Conservation (phyloP, 768 basidiomycete species). For the Lactarius sanguifluus region DNA sequence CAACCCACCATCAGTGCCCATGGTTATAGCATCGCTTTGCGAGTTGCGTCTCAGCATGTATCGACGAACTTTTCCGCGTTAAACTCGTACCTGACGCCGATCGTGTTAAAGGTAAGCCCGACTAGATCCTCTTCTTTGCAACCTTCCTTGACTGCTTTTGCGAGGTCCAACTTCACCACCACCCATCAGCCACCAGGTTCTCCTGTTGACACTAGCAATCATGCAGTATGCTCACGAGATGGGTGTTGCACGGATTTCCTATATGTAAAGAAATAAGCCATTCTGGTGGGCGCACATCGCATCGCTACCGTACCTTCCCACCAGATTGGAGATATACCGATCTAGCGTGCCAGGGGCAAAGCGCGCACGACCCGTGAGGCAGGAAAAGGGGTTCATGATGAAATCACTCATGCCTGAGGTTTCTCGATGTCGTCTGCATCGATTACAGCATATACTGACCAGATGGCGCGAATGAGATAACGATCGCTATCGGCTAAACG, state of each 20-base stretch:
- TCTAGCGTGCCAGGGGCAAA: conserved; percentile 43
- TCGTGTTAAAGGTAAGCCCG: conserved; percentile 81
- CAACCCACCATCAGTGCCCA: conserved; percentile 80
- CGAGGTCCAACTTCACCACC: conserved; percentile 64
- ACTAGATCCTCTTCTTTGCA: conserved; percentile 79
- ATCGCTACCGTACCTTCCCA: conserved; percentile 70
- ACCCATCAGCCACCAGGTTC: conserved; percentile 5
- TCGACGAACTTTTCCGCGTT: background rate
- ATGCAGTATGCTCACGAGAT: conserved; percentile 53
- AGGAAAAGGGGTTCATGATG: background rate
- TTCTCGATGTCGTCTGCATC: conserved; percentile 80
- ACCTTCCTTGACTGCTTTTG: conserved; percentile 76
- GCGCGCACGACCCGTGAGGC: conserved; percentile 5
- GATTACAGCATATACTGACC: conserved; percentile 71
- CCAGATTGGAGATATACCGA: conserved; percentile 88
- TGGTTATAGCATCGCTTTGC: conserved; percentile 78
- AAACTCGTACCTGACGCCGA: conserved; percentile 69
- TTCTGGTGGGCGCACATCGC: background rate
- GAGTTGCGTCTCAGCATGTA: background rate
- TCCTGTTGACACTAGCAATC: background rate
- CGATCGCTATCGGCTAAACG: conserved; percentile 1
- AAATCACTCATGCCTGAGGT: conserved; percentile 58
- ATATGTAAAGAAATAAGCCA: conserved; percentile 7
- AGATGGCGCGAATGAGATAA: background rate
- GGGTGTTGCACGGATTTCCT: conserved; percentile 87